Base-by-base conservation (phyloP, 768 basidiomycete genomes). In the Antrodiella citrinella region DNA sequence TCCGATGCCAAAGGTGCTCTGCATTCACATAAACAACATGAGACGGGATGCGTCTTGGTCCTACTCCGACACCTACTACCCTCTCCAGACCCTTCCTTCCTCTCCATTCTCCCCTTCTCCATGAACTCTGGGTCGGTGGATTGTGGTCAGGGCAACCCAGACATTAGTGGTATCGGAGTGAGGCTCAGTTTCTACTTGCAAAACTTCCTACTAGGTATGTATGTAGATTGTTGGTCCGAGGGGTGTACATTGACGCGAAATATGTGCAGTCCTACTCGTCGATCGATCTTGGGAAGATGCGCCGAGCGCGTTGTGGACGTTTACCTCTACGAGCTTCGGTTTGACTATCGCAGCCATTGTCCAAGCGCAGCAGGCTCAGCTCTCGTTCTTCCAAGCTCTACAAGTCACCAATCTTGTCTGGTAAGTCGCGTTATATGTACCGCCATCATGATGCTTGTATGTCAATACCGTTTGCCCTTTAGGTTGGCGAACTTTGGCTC, bases 401-500 rank as follows among this genome's bases (percentile, higher is more conserved):
- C 68, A 69, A 47, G 67, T 72, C 18, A 70, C 68, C 20, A 69
- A 72, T 56, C 57, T 72, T 26, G 69, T 72, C 41, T 74, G 70
- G 69, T 69, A 15, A 7, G 64, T 54, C 9, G n/a, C n/a, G n/a
- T n/a, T n/a, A n/a, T n/a, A n/a, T n/a, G n/a, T n/a, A n/a, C n/a
- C n/a, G n/a, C n/a, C n/a, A n/a, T n/a, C n/a, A n/a, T n/a, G n/a
- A n/a, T n/a, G n/a, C n/a, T n/a, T n/a, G n/a, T n/a, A n/a, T n/a
- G n/a, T n/a, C n/a, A n/a, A n/a, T n/a, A n/a, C n/a, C n/a, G n/a
- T n/a, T n/a, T n/a, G 5, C 26, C 20, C 5, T 42, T 22, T 38
- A 72, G 70, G 71, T 58, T 73, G 20, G 70, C 71, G 4, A 72
- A 72, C 57, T 71, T 73, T 51, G 71, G 69, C 15, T 65, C 63